phyloP scores from a whole-genome alignment of 1,139 yeast genomes.

The Candida neerlandica region DNA sequence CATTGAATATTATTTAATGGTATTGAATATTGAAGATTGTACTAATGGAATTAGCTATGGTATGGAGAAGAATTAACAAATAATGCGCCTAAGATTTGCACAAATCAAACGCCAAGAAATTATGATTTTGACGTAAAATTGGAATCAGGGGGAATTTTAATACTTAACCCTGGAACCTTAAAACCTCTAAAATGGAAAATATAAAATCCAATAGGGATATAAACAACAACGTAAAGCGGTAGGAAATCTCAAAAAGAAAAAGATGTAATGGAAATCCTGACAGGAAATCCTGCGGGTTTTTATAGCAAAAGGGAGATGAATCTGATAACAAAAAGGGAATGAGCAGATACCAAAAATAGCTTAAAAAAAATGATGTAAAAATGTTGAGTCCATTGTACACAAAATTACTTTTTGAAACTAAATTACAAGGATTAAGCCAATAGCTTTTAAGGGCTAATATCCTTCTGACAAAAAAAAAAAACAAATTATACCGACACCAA shows the following conservation, averaged over 20 bases:
- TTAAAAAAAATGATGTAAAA: neutral
- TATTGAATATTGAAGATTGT: neutral
- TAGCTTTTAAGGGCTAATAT: no score
- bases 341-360: neutral
- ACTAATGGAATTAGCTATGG: no score
- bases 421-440: neutral
- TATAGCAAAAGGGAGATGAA: neutral
- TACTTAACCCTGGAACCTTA: neutral
- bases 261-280: neutral
- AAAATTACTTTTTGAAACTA: neutral
- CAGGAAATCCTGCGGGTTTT: neutral
- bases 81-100: neutral
- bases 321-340: neutral
- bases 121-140: neutral
- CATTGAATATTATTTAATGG: constrained; percentile 3
- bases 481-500: neutral
- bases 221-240: neutral
- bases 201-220: neutral
- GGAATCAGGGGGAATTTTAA: neutral
- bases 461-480: neutral
- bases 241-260: neutral
- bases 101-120: neutral
- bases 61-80: neutral
- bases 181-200: neutral
- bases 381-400: neutral